Percentiles rank a stretch among this genome's conserved stretches.
Conservation (phyloP, 2,329 filamentous ascomycete genomes). For the Cytospora mali region DNA sequence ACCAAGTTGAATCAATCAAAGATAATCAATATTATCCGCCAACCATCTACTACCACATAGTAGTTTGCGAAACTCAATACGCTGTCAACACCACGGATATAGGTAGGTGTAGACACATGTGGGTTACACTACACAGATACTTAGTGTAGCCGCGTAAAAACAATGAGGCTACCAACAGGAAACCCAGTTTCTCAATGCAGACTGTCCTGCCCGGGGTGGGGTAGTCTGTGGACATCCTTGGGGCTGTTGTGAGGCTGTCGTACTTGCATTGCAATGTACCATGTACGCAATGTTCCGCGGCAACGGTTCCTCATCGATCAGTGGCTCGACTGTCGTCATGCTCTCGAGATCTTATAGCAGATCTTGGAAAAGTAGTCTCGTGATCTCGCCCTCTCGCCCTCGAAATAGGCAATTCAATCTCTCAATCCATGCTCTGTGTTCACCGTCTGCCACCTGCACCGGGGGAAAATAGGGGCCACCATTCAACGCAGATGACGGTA, state of each 20-base stretch:
- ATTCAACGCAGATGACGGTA: constrained; percentile 19
- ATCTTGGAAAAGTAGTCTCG: constrained; percentile 5
- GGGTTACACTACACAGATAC: too few relatives aligned
- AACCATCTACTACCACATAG: too few relatives aligned
- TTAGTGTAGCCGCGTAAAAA: too few relatives aligned
- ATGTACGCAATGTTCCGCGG: constrained; percentile 1
- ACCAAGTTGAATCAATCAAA: too few relatives aligned
- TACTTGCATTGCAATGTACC: neutral
- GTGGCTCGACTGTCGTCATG: constrained; percentile 21
- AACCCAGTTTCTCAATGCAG: neutral
- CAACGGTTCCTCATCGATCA: constrained; percentile 7
- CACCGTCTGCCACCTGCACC: constrained; percentile 21
- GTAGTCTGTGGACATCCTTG: neutral
- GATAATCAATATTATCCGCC: too few relatives aligned
- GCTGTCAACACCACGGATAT: too few relatives aligned
- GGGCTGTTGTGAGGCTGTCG: neutral
- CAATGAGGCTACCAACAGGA: neutral
- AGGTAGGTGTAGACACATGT: too few relatives aligned
- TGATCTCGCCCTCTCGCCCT: constrained; percentile 9
- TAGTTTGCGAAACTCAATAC: too few relatives aligned
- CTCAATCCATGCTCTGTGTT: constrained; percentile 8
- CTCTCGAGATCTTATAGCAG: constrained; percentile 9
- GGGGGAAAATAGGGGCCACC: constrained; percentile 19
- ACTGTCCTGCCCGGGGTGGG: neutral
- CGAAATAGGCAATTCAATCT: constrained; percentile 13